Percentiles rank a stretch among this genome's conserved stretches.
These are phyloP conservation scores for Taphrina communis DNA, from an alignment of 1,139 yeast species.

Conservation along the genomic window DNA sequence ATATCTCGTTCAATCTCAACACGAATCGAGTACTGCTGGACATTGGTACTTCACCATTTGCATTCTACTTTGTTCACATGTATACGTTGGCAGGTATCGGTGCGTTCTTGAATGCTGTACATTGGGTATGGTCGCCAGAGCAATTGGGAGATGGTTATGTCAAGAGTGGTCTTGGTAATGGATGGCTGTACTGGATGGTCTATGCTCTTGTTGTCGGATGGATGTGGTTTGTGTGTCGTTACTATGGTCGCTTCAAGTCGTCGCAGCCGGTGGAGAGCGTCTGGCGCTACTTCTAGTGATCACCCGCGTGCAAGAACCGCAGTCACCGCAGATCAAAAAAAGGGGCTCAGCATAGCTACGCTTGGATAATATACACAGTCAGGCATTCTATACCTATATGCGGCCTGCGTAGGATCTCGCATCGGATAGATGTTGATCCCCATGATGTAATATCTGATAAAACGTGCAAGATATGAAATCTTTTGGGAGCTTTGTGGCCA, in stretches of 20 bases:
- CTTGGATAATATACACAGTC: no score
- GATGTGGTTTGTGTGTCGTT: slow-evolving; percentile 40
- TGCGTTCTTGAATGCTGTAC: slow-evolving; percentile 2
- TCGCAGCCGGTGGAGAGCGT: slow-evolving; percentile 24
- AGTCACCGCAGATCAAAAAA: no score
- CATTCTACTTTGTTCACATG: slow-evolving; percentile 38
- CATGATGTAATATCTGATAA: no score
- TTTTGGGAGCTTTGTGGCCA: no score
- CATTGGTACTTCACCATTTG: slow-evolving; percentile 36
- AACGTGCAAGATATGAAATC: no score
- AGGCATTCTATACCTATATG: not conserved
- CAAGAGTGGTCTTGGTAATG: slow-evolving; percentile 31
- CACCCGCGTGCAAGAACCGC: not conserved
- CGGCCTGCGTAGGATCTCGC: not conserved
- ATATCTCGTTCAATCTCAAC: not conserved
- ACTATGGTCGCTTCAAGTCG: slow-evolving; percentile 35
- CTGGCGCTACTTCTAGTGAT: slow-evolving; percentile 33
- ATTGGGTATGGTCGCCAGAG: slow-evolving; percentile 21
- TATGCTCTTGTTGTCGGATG: slow-evolving; percentile 27
- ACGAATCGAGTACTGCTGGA: slow-evolving; percentile 39
- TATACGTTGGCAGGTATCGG: slow-evolving; percentile 29
- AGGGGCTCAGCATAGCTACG: no score
- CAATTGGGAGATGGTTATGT: slow-evolving; percentile 32
- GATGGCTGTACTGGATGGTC: slow-evolving; percentile 30
- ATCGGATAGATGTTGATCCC: not conserved